phyloP scores from a whole-genome alignment of 2,329 filamentous ascomycete species.

The Ophiostoma ips region DNA sequence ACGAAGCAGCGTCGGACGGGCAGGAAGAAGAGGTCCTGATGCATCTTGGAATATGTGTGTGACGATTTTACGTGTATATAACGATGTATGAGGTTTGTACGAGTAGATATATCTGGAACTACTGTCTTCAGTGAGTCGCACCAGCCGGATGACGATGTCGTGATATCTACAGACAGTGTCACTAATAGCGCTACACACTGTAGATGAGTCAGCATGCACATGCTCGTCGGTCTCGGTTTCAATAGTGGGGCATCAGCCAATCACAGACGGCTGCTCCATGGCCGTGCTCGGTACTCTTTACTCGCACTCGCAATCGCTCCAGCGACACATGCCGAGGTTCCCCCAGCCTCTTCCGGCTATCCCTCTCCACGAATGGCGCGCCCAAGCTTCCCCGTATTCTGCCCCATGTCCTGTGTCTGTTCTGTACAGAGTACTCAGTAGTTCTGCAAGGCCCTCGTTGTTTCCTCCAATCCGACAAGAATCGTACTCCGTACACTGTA shows the following conservation, averaged over 20 bases:
- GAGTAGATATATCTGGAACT: no score
- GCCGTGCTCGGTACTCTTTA: neutral
- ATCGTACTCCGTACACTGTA: no score
- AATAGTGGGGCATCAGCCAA: neutral
- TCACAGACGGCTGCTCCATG: neutral
- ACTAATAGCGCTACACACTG: no score
- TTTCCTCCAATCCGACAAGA: no score
- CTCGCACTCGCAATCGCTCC: neutral
- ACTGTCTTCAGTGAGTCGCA: no score
- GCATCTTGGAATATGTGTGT: neutral
- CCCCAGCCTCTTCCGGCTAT: neutral
- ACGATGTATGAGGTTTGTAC: neutral
- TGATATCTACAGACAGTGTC: no score
- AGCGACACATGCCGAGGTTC: slow-evolving; percentile 7
- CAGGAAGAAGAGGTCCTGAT: slow-evolving; percentile 4
- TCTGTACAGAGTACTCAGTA: no score
- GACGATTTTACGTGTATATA: neutral
- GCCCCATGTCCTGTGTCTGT: no score
- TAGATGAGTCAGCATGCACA: neutral
- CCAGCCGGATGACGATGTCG: no score
- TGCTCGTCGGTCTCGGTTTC: neutral
- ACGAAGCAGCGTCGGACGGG: slow-evolving; percentile 7
- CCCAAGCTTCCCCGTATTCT: neutral
- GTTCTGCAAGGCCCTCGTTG: neutral
- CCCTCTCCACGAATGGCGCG: neutral